A percentile compares a stretch with the other conserved stretches of the same genome.
Conservation (phyloP, 1,284 basidiomycete species). For the Taiwanofungus camphoratus region DNA sequence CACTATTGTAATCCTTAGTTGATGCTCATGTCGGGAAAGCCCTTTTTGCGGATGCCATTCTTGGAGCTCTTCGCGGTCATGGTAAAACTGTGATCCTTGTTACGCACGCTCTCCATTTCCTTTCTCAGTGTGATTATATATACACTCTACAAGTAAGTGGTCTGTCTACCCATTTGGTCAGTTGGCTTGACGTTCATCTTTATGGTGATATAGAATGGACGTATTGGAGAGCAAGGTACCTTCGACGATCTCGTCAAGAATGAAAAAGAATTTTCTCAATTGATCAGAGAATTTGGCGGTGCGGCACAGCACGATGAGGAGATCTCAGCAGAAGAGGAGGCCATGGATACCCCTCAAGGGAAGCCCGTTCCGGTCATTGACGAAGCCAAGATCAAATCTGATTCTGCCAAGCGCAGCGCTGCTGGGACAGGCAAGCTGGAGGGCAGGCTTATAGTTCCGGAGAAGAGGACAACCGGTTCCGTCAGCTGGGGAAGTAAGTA, state of each 20-base stretch:
- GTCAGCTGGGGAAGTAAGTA: constrained; percentile 47
- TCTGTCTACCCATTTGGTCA: no score
- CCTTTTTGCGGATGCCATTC: constrained; percentile 63
- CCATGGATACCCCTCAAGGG: constrained; percentile 22
- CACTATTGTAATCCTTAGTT: constrained; percentile 29
- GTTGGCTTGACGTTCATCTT: not conserved
- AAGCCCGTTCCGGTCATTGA: constrained; percentile 25
- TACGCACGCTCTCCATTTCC: constrained; percentile 71
- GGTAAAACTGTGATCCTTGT: constrained; percentile 68
- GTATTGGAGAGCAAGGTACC: constrained; percentile 61
- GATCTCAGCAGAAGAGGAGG: constrained; percentile 31
- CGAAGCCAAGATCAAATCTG: constrained; percentile 36
- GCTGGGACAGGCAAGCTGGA: constrained; percentile 60
- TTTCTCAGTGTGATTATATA: constrained; percentile 62
- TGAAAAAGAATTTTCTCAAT: constrained; percentile 53
- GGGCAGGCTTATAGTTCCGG: constrained; percentile 57
- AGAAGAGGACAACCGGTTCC: constrained; percentile 61
- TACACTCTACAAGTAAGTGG: constrained; percentile 38
- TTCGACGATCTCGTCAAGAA: constrained; percentile 49
- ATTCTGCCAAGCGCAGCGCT: constrained; percentile 34
- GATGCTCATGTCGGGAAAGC: constrained; percentile 69
- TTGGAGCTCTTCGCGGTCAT: constrained; percentile 42
- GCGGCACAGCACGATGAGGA: constrained; percentile 38
- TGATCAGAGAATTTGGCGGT: constrained; percentile 64
- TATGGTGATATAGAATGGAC: constrained; percentile 36